phyloP scores from a whole-genome alignment of 306 rosid genomes.

The Fragaria nilgerrensis region DNA sequence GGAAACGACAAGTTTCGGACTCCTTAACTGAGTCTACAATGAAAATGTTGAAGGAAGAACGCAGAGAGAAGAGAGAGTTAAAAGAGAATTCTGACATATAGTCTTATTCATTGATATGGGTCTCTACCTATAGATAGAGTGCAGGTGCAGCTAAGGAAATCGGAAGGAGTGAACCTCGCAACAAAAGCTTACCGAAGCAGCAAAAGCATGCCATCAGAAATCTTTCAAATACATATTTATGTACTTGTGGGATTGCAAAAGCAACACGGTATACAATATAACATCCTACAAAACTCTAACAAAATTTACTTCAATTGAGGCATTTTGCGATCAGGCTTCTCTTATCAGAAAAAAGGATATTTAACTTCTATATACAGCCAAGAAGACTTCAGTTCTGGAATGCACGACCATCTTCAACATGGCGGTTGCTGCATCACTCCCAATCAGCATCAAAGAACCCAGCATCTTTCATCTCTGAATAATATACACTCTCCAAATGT shows the following conservation, averaged over 20 bases:
- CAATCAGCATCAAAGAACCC: constrained; percentile 89
- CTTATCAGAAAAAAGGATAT: background rate
- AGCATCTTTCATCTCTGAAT: constrained; percentile 97
- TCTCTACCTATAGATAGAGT: too few species aligned
- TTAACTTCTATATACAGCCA: background rate
- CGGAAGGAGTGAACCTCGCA: background rate
- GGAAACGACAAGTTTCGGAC: too few species aligned
- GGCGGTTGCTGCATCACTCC: constrained; percentile 46
- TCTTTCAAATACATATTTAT: background rate
- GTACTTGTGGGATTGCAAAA: background rate
- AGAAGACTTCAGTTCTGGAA: constrained; percentile 8
- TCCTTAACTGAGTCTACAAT: too few species aligned
- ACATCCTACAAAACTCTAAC: background rate
- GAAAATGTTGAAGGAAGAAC: too few species aligned
- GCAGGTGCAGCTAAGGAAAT: too few species aligned
- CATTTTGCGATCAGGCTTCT: constrained; percentile 10
- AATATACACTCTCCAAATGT: constrained; percentile 80
- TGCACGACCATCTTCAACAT: background rate
- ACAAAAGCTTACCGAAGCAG: background rate
- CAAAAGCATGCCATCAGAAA: background rate
- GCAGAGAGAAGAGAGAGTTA: too few species aligned
- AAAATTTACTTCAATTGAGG: background rate
- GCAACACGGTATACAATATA: background rate
- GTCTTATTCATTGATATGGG: too few species aligned
- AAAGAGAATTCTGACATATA: too few species aligned